Base-by-base conservation (phyloP, 1,284 basidiomycete species). In the Tilletia indica region DNA sequence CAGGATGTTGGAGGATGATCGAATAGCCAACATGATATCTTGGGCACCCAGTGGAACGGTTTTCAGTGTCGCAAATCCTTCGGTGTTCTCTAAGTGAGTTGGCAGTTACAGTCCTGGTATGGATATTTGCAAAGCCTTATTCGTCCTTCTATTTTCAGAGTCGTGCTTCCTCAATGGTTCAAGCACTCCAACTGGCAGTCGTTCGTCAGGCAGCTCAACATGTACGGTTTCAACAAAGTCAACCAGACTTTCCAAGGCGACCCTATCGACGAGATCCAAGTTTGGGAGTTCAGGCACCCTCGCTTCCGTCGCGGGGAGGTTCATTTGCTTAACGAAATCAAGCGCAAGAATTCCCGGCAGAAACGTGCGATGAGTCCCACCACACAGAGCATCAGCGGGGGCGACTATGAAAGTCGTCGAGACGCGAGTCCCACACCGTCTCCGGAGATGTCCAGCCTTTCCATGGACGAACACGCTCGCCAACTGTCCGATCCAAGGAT, bases 101-200 rank as follows among this genome's bases (percentile, higher is more conserved):
- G 16, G 42, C 6, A 14, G 14, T 8, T 9, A 45, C 42, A 14
- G 9, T 45, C 9, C 14, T 45, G 42, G 14, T 45, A 45, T 45
- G 25, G 25, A 31, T 31, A 31, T 31, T 2, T 31, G 58, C 2
- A 9, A 11, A 3, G 0, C 14, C 14, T 45, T 45, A 45, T 45
- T 14, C 14, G 42, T 9, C 42, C 14, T 16, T 25, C 2, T 48
- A 9, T 48, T 19, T 64, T 5, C 14, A 73, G 77, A 2, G 70
- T 79, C 11, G 77, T 82, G 16, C 70, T 82, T 11, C 80, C 80
- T 2, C 78, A 78, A 54, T 82, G 78, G 78, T 82, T 82, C 78
- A 82, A 82, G 76, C 80, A 82, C 69, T 78, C 78, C 69, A 82
- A 81, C 67, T 82, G 80, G 80, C 80, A 82, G 48, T 81, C 79